A percentile compares a stretch with the other conserved stretches of the same genome.
These are phyloP conservation scores for Ascochyta lentis DNA, from an alignment of 2,329 filamentous ascomycete species.

Conservation along the genomic window DNA sequence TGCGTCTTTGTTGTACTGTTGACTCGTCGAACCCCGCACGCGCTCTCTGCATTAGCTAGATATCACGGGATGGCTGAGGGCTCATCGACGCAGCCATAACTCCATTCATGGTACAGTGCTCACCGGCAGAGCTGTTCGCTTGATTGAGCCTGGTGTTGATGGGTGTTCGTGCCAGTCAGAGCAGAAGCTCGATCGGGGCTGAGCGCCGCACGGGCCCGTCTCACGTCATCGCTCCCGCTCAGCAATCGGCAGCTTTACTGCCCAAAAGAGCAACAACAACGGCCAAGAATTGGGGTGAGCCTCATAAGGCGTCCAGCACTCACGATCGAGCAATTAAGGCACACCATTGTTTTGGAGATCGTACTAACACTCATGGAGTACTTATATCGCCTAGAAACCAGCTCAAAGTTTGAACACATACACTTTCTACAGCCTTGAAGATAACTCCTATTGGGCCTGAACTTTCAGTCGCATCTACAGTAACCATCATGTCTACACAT, in stretches of 20 bases:
- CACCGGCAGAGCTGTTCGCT: background rate
- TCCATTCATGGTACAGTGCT: background rate
- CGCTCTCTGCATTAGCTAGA: background rate
- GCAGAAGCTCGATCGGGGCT: background rate
- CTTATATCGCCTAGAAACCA: background rate
- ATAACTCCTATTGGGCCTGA: background rate
- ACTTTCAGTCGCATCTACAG: background rate
- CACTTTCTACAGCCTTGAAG: background rate
- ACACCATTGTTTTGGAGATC: background rate
- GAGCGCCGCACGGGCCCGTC: background rate
- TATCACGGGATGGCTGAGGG: background rate
- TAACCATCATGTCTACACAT: slow-evolving; percentile 2
- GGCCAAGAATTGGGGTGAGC: slow-evolving; percentile 4
- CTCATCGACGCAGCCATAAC: background rate
- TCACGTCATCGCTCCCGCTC: slow-evolving; percentile 6
- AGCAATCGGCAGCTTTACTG: background rate
- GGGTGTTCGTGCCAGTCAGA: background rate
- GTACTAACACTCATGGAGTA: background rate
- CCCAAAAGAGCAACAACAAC: slow-evolving; percentile 6
- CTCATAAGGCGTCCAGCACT: slow-evolving; percentile 6
- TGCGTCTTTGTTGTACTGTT: background rate
- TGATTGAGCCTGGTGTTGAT: background rate
- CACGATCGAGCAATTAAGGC: background rate
- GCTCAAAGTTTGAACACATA: background rate
- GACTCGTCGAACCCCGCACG: background rate